These are phyloP conservation scores for Plantago rigida DNA, from an alignment of 305 asterid genomes.

Conservation along the genomic window DNA sequence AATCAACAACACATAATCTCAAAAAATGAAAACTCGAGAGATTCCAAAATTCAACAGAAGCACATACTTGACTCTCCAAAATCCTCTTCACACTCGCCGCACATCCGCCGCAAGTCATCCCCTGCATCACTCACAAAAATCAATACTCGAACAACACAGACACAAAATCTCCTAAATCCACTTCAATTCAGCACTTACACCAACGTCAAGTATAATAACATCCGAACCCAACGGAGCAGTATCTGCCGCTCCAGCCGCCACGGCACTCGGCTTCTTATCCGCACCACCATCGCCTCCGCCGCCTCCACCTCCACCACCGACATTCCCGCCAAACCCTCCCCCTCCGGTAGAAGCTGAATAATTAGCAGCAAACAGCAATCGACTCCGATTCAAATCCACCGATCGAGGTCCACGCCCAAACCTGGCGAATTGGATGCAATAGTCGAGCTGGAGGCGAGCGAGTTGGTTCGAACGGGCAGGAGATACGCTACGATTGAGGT, in stretches of 20 bases:
- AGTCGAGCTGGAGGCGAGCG: slow-evolving; percentile 2
- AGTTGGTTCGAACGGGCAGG: slow-evolving; percentile 5
- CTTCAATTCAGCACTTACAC: slow-evolving; percentile 39
- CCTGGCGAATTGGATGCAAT: slow-evolving; percentile 4
- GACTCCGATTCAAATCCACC: background rate
- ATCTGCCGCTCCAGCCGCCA: slow-evolving; percentile 46
- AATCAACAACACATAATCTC: no score
- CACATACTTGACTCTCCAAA: slow-evolving; percentile 86
- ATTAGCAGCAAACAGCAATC: background rate
- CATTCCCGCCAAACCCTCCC: slow-evolving; percentile 11
- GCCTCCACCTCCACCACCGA: slow-evolving; percentile 8
- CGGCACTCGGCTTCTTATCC: slow-evolving; percentile 38
- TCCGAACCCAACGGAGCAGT: slow-evolving; percentile 56
- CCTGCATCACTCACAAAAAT: slow-evolving; percentile 30
- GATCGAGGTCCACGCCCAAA: background rate
- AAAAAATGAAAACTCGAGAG: no score
- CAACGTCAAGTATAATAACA: slow-evolving; percentile 82
- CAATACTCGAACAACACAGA: background rate
- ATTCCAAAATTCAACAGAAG: background rate
- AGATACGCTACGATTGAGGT: slow-evolving; percentile 41
- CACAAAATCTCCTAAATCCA: background rate
- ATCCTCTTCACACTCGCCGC: slow-evolving; percentile 81
- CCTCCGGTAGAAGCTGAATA: slow-evolving; percentile 6
- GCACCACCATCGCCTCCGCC: slow-evolving; percentile 38
- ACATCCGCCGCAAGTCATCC: slow-evolving; percentile 59